Percentiles rank a stretch among this genome's conserved stretches.
Evolutionary conservation across 177 flowering plant genomes (phyloP).

Genomic region (Telopea speciosissima): DNA sequence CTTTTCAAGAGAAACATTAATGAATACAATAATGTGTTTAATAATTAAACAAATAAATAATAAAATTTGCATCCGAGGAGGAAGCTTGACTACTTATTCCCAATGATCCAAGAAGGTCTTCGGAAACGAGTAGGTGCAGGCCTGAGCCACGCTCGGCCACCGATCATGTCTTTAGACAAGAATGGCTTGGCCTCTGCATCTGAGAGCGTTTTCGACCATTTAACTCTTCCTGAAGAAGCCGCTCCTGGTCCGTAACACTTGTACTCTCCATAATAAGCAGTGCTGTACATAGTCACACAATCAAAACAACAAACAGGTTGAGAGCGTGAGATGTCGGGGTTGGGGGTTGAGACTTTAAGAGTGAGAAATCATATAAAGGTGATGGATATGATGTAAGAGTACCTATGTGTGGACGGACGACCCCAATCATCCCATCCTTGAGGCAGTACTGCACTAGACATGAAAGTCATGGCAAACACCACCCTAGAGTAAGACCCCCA

Average conservation of each 20-base stretch:
- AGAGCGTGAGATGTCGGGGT: no score
- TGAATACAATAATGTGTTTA: no score
- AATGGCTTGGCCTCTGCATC: slow-evolving; percentile 47
- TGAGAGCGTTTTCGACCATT: slow-evolving; percentile 52
- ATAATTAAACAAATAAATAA: no score
- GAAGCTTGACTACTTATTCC: neutral
- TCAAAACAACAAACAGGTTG: no score
- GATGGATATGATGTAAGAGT: neutral
- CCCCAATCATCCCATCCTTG: slow-evolving; percentile 66
- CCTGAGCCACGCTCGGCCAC: slow-evolving; percentile 57
- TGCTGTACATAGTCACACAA: slow-evolving; percentile 20
- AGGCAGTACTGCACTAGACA: slow-evolving; percentile 37
- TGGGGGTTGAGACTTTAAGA: no score
- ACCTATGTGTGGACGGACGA: slow-evolving; percentile 39
- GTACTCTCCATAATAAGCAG: slow-evolving; percentile 56
- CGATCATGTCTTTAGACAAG: slow-evolving; percentile 49
- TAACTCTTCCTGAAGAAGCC: slow-evolving; percentile 34
- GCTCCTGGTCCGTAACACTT: slow-evolving; percentile 62
- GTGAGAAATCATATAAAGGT: no score
- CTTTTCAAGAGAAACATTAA: no score
- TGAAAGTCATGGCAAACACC: slow-evolving; percentile 38
- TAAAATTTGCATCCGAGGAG: no score
- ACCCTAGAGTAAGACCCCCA: slow-evolving; percentile 60
- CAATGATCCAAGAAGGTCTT: slow-evolving; percentile 16
- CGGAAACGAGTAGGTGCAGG: slow-evolving; percentile 43